Evolutionary conservation across 352 stramenopile genomes (phyloP).

Genomic region (Globisporangium nagaii): DNA sequence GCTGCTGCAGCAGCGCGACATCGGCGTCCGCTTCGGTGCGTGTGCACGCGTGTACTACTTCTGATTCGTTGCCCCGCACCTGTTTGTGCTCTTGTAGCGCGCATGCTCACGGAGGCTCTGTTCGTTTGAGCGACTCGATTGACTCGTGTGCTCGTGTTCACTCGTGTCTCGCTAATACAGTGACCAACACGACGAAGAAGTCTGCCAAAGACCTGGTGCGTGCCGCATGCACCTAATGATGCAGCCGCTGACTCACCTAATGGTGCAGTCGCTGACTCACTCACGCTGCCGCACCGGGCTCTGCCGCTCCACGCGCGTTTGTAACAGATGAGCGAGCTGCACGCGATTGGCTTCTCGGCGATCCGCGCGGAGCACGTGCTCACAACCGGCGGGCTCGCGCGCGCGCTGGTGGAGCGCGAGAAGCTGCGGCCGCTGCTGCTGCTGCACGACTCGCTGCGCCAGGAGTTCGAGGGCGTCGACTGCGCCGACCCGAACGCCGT

Average conservation of each 20-base stretch:
- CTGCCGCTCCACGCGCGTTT: too few relatives aligned
- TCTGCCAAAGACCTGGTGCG: slow-evolving; percentile 35
- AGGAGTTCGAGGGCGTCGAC: slow-evolving; percentile 38
- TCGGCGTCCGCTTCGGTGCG: slow-evolving; percentile 46
- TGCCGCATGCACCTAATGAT: too few relatives aligned
- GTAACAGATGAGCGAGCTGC: slow-evolving; percentile 31
- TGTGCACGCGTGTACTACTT: not conserved
- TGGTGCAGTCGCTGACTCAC: too few relatives aligned
- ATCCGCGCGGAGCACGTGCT: slow-evolving; percentile 37
- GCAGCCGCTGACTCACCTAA: too few relatives aligned
- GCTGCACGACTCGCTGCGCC: slow-evolving; percentile 33
- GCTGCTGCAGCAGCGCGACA: slow-evolving; percentile 21
- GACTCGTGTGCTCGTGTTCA: not conserved
- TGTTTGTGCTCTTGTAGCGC: not conserved
- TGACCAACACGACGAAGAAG: slow-evolving; percentile 73
- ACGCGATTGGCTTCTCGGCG: slow-evolving; percentile 33
- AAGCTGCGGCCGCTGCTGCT: slow-evolving; percentile 40
- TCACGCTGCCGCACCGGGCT: too few relatives aligned
- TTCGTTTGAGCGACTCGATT: too few relatives aligned
- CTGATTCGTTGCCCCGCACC: not conserved
- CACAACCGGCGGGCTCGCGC: slow-evolving; percentile 37
- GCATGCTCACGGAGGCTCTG: too few relatives aligned
- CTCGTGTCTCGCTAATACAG: slow-evolving; percentile 15
- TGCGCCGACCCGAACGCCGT: slow-evolving; percentile 42
- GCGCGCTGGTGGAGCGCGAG: slow-evolving; percentile 26